Evolutionary conservation across 1,284 basidiomycete species (phyloP), one percentile per base, ranked within the genome.

Genomic region (Papiliotrema fonsecae): DNA sequence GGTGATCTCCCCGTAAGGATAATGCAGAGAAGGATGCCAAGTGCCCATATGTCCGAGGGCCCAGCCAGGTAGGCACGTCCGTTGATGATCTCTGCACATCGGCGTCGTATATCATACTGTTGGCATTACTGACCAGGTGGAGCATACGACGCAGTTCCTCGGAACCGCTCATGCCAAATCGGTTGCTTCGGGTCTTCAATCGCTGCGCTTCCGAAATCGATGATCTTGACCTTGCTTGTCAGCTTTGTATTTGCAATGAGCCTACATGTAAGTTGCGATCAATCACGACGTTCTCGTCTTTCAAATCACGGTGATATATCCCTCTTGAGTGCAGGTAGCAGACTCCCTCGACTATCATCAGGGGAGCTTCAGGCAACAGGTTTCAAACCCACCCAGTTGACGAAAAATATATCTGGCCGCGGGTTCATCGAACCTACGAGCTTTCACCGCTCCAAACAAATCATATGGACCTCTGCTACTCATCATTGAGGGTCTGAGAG

Each of bases 171-270:
- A 71, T 89, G 84, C 54, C 78, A 82, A 0, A 87, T 86, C 13
- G 80, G 79, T 2, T 84, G 79, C 50, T 81, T 72, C 1, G 82
- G 81, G 65, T 92, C 83, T 46, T 82, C 82, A 58, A 87, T 81
- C 27, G 85, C 85, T 22, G 89, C 88, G 55, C 86, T 88, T 43
- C 90, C 93, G 71, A 96, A 96, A 75, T 96, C 90, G 65, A 96
- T 90, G 45, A 96, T 78, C 70, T 96, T 94, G 64, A 93, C 86
- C 82, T 87, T 16, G 10, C 5, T 60, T 58, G 32, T 62, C 58
- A 44, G 32, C n/a, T n/a, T n/a, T 9, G 3, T 18, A 7, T 16
- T 18, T n/a, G 11, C 10, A 13, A 26, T 42, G 47, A 13, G 52
- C 58, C 53, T 56, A 85, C 86, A 74, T 80, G 84, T 49, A 85